Conservation (phyloP, 345 rosid genomes). For the Eucalyptus curtisii region DNA sequence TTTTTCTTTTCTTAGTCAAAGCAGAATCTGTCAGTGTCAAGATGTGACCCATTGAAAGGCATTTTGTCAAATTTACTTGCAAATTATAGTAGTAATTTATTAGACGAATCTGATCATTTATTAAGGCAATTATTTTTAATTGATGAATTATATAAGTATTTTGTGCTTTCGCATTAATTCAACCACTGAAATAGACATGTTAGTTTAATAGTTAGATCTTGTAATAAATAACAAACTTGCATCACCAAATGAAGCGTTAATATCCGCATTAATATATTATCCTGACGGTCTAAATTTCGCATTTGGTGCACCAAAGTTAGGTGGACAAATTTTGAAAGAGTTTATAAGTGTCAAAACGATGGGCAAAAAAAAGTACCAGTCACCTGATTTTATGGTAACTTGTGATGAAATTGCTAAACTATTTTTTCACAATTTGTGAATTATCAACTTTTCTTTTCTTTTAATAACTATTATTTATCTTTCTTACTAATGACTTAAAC, state of each 20-base stretch:
- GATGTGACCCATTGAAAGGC: background rate
- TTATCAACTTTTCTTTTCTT: background rate
- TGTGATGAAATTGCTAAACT: background rate
- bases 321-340: background rate
- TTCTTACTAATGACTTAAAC: background rate
- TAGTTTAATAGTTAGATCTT: background rate
- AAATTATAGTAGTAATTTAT: background rate
- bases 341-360: background rate
- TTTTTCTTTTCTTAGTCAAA: too few relatives aligned
- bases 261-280: background rate
- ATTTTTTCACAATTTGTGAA: background rate
- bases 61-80: background rate
- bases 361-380: background rate
- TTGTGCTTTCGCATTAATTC: background rate
- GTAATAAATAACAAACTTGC: background rate
- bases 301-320: background rate
- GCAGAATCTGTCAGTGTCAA: background rate
- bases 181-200: background rate
- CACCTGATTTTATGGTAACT: background rate
- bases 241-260: background rate
- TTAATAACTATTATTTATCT: background rate
- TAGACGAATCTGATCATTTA: background rate
- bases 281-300: accelerated
- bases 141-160: background rate
- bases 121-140: background rate